Percentiles rank a stretch among this genome's conserved stretches.
Conservation (phyloP, 23 red algal genomes). For the Gracilariopsis chorda region DNA sequence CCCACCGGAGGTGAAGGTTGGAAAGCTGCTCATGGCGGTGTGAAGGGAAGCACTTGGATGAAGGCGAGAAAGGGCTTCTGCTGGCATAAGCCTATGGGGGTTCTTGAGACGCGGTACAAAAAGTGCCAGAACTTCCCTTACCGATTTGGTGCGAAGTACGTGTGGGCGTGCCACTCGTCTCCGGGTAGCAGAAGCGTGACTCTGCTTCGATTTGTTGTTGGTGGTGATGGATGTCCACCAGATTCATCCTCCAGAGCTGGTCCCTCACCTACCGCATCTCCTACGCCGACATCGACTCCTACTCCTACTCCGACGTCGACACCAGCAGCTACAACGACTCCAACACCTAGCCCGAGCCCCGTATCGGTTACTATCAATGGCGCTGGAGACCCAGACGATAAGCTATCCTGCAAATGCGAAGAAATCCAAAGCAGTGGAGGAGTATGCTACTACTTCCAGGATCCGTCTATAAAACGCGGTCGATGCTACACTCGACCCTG, state of each 20-base stretch:
- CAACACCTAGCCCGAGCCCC: neutral
- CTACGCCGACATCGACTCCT: neutral
- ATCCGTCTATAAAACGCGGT: neutral
- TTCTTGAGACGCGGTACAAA: neutral
- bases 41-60: neutral
- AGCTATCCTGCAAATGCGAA: neutral
- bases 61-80: neutral
- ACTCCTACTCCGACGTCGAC: neutral
- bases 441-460: neutral
- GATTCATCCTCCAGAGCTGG: neutral
- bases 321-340: too few species aligned
- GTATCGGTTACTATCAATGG: too few species aligned
- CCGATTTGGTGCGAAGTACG: neutral
- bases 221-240: neutral
- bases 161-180: conserved; percentile 2
- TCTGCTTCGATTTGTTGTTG: conserved; percentile 16
- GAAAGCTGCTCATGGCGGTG: neutral
- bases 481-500: neutral
- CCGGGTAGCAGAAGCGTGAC: neutral
- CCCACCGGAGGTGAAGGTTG: neutral
- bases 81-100: conserved; percentile 1
- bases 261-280: neutral
- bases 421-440: neutral
- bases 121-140: neutral
- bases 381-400: neutral